A percentile compares a stretch with the other conserved stretches of the same genome.
Conservation (phyloP, 345 rosid genomes). For the Rhodomyrtus tomentosa region DNA sequence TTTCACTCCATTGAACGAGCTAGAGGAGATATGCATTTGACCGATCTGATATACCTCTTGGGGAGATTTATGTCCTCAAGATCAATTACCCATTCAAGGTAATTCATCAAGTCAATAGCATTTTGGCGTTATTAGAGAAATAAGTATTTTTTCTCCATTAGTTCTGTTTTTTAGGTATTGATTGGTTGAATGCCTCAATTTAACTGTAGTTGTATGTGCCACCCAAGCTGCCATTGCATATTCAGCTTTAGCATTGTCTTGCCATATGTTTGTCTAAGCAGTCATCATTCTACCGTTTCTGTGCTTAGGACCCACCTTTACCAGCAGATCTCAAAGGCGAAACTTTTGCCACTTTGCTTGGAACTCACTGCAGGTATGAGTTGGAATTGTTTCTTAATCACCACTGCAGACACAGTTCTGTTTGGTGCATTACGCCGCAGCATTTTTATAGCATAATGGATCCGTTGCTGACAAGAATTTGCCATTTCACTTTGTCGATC, state of each 20-base stretch:
- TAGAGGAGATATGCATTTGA: slow-evolving; percentile 90
- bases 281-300: neutral
- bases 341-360: slow-evolving; percentile 70
- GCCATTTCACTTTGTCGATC: neutral
- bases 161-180: neutral
- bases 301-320: slow-evolving; percentile 72
- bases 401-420: neutral
- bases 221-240: neutral
- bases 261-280: neutral
- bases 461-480: neutral
- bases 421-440: neutral
- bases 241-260: neutral
- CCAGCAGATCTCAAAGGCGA: slow-evolving; percentile 82
- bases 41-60: slow-evolving; percentile 60
- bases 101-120: neutral
- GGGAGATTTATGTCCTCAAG: slow-evolving; percentile 80
- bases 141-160: neutral
- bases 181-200: neutral
- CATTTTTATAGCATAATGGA: neutral
- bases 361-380: slow-evolving; percentile 75
- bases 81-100: slow-evolving; percentile 94
- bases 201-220: neutral
- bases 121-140: neutral
- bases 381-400: neutral
- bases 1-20: slow-evolving; percentile 9